Evolutionary conservation across 2,329 filamentous ascomycete species (phyloP).

Genomic region (Penicillium sp.): DNA sequence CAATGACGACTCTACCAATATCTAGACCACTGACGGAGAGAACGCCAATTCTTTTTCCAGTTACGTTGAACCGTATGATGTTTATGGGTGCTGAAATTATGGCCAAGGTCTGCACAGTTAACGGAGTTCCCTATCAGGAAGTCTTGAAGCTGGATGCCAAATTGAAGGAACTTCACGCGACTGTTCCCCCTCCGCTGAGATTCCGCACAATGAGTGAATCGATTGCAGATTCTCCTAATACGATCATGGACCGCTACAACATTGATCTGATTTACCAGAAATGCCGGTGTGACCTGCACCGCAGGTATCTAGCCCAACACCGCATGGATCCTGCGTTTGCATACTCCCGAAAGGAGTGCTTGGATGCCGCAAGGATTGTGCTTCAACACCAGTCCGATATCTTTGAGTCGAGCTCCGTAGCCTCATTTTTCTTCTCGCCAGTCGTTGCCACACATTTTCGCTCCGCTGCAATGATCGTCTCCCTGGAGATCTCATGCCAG

Average conservation of each 20-base stretch:
- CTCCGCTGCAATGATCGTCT: constrained; percentile 23
- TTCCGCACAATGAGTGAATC: constrained; percentile 21
- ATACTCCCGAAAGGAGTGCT: constrained; percentile 48
- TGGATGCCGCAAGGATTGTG: constrained; percentile 51
- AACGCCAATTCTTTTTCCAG: constrained; percentile 46
- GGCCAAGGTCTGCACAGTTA: constrained; percentile 17
- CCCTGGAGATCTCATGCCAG: constrained; percentile 19
- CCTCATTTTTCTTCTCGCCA: constrained; percentile 23
- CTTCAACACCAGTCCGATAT: constrained; percentile 54
- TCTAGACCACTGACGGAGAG: constrained; percentile 56
- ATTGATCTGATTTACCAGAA: constrained; percentile 56
- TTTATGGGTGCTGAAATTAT: constrained; percentile 34
- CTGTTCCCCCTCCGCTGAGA: constrained; percentile 14
- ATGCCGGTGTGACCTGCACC: constrained; percentile 54
- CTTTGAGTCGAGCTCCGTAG: constrained; percentile 52
- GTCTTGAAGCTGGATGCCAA: constrained; percentile 33
- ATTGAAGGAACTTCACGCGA: constrained; percentile 27
- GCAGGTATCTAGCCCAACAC: constrained; percentile 49
- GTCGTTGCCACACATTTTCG: constrained; percentile 20
- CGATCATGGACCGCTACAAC: constrained; percentile 57
- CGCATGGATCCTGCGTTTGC: constrained; percentile 37
- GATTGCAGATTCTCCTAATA: constrained; percentile 24
- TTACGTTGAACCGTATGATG: constrained; percentile 36
- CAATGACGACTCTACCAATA: constrained; percentile 54
- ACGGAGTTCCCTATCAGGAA: constrained; percentile 14